Percentiles rank a stretch among this genome's conserved stretches.
These are phyloP conservation scores for Fusarium sp. DNA, from an alignment of 2,329 filamentous ascomycete genomes.

Conservation along the genomic window DNA sequence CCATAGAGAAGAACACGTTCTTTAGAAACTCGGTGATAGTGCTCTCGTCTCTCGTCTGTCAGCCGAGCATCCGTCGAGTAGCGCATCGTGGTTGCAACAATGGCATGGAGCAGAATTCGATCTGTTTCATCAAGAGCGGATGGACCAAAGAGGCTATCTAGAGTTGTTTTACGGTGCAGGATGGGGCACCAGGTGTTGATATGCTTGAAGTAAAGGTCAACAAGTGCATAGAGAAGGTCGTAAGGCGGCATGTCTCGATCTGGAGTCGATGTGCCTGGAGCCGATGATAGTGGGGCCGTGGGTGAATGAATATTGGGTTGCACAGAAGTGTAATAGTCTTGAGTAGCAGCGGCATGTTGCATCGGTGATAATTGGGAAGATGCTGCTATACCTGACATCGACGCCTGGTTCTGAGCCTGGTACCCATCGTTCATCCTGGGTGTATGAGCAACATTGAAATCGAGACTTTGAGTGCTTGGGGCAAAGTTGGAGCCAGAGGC, in stretches of 20 bases:
- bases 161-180: slow-evolving; percentile 83
- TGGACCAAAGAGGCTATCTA: slow-evolving; percentile 85
- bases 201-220: slow-evolving; percentile 83
- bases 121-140: slow-evolving; percentile 83
- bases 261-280: slow-evolving; percentile 42
- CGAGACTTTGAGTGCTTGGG: slow-evolving; percentile 60
- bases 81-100: slow-evolving; percentile 87
- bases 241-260: slow-evolving; percentile 81
- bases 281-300: slow-evolving; percentile 65
- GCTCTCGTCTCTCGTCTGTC: slow-evolving; percentile 76
- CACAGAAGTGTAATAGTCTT: slow-evolving; percentile 63
- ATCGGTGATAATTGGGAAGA: slow-evolving; percentile 52
- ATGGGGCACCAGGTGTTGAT: slow-evolving; percentile 91
- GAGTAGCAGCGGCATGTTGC: slow-evolving; percentile 57
- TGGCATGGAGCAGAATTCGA: slow-evolving; percentile 84
- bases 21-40: slow-evolving; percentile 85
- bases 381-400: slow-evolving; percentile 56
- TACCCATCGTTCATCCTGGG: slow-evolving; percentile 64
- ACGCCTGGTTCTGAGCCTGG: slow-evolving; percentile 60
- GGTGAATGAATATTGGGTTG: slow-evolving; percentile 68
- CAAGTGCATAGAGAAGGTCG: slow-evolving; percentile 77
- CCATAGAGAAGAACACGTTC: slow-evolving; percentile 89
- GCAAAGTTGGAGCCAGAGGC: slow-evolving; percentile 61
- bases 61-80: slow-evolving; percentile 84
- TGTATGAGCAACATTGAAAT: slow-evolving; percentile 63